Base-by-base conservation (phyloP, 1,284 basidiomycete species). In the Inonotus obliquus region DNA sequence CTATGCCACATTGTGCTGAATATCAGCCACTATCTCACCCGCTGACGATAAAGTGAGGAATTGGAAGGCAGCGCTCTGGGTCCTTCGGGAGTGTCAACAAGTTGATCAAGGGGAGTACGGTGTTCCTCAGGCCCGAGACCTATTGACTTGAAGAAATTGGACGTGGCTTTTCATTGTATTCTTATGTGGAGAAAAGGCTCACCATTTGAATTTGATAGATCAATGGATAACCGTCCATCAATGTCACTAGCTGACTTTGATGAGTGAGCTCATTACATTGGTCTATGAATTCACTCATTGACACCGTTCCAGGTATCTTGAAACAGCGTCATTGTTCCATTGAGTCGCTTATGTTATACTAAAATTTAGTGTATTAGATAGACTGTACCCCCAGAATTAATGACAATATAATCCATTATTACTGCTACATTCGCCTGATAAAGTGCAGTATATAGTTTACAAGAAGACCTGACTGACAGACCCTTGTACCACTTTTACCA, bases 141-240 rank as follows among this genome's bases (percentile, higher is more conserved):
- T 67, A 88, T 92, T 69, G 89, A 92, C 78, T 75, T 92, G 60
- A 81, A 82, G 49, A 90, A 89, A 69, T 71, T 92, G 61, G 91
- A 92, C 70, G 84, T 77, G 69, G 91, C 91, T 13, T 92, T 92
- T 47, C 29, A 63, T 5, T 38, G 27, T 3, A 67, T 57, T 21
- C 19, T 39, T 19, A n/a, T 13, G 38, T 32, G 19, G 14, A 10
- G 39, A 17, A 14, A 17, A 37, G 17, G 14, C 21, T 54, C 44
- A 39, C 19, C n/a, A 19, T 59, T 27, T 9, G 52, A 54, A 17
- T 13, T 48, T 41, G 53, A 23, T 69, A 89, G 82, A 71, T 81
- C 63, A 91, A 87, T 92, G 61, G 90, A 93, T 73, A 90, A 93
- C 68, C 81, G 84, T 39, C 76, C 80, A 45, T 87, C 88, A 19